Base-by-base conservation (phyloP, 2,329 filamentous ascomycete species). In the Aspergillus luchuensis region DNA sequence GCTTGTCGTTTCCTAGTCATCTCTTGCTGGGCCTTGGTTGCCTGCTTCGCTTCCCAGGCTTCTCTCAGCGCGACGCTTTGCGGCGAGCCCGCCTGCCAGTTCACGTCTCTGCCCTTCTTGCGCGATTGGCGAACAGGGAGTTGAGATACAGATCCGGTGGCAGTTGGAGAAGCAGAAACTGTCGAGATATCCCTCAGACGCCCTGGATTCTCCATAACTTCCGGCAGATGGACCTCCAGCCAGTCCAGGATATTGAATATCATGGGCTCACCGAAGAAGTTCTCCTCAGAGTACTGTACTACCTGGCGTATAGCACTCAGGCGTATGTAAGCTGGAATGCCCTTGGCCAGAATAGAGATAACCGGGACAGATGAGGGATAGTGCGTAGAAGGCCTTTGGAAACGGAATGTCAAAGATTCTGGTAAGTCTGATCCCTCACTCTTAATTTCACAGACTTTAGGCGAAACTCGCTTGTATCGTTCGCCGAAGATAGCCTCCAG, bases 231-330 rank as follows among this genome's bases (percentile, higher is more conserved):
- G 64, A 90, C 87, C 73, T 98, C 93, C 4, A 98, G 79, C 93
- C 94, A 98, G 76, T 97, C 93, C 56, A 94, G 85, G 11, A 96
- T 83, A 66, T 91, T 91, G 76, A 93, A 98, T 11, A 97, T 85
- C 89, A 96, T 97, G 41, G 92, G 91, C 71, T 96, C 92, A 23
- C 92, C 94, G 13, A 89, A 79, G 30, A 96, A 83, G 28, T 87
- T 87, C 53, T 88, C 84, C 53, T 86, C 80, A 2, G 92, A 88
- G 71, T 94, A 87, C 4, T 85, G 81, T 5, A 97, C 80, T 1
- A 89, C 87, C 75, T 90, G 88, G 67, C 91, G 89, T 69, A 95
- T 86, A 39, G 97, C 88, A 70, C 92, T 97, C 10, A 99, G 82
- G 62, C 94, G 91, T 71, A 98, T 96, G 71, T 99, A 97, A 3